Percentiles rank a stretch among this genome's conserved stretches.
These are phyloP conservation scores for Sherardia arvensis DNA, from an alignment of 257 asterid species.

Conservation along the genomic window DNA sequence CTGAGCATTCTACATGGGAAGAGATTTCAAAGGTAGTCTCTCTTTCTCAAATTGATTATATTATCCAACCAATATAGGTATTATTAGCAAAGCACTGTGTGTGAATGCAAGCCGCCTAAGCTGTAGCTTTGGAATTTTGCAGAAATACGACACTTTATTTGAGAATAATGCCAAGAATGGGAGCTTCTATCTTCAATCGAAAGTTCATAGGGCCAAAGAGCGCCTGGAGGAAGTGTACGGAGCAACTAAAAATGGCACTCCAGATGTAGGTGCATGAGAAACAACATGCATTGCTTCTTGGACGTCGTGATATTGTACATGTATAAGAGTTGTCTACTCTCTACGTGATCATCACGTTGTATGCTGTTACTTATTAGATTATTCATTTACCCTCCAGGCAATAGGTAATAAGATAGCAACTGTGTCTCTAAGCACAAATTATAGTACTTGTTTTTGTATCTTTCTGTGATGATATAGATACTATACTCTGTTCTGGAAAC, in stretches of 20 bases:
- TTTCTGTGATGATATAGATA: too few species aligned
- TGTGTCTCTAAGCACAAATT: too few species aligned
- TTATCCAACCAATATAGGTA: too few species aligned
- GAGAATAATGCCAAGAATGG: constrained; percentile 40
- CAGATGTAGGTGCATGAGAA: background rate
- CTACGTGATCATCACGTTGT: background rate
- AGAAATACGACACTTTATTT: constrained; percentile 40
- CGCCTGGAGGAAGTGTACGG: constrained; percentile 17
- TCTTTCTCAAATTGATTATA: too few species aligned
- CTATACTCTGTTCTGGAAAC: too few species aligned
- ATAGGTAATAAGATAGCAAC: too few species aligned
- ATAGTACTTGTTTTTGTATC: background rate
- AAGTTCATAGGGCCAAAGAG: constrained; percentile 46
- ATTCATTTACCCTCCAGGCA: background rate
- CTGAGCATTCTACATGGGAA: constrained; percentile 35
- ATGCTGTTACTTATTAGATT: background rate
- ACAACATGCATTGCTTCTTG: background rate
- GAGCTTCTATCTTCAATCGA: constrained; percentile 44
- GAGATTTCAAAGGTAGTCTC: constrained; percentile 31
- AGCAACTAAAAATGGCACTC: background rate
- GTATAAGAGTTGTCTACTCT: background rate
- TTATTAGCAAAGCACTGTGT: too few species aligned
- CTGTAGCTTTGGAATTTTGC: background rate
- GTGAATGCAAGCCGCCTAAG: background rate
- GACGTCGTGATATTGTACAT: constrained; percentile 1